Percentiles rank a stretch among this genome's conserved stretches.
Conservation (phyloP, 345 rosid species). For the Pistacia integerrima region DNA sequence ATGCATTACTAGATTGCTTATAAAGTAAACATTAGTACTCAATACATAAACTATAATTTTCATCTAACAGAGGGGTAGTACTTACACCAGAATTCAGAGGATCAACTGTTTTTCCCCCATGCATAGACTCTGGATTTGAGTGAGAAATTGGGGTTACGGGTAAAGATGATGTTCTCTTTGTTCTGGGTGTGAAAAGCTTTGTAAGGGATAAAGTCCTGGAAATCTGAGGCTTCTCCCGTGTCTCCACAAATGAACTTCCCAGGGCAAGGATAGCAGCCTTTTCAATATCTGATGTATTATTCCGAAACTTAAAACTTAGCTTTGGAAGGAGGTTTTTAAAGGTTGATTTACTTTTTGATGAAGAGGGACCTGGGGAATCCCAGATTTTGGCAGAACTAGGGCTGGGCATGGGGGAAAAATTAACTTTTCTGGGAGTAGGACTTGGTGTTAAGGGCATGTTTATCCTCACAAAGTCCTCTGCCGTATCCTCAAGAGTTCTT, state of each 20-base stretch:
- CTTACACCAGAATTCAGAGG: constrained; percentile 48
- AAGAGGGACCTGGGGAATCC: constrained; percentile 38
- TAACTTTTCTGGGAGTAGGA: constrained; percentile 66
- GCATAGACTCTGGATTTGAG: constrained; percentile 93
- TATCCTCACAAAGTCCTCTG: constrained; percentile 41
- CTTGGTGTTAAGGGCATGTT: constrained; percentile 58
- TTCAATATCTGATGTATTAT: constrained; percentile 60
- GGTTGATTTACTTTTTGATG: constrained; percentile 52
- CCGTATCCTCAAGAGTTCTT: constrained; percentile 36
- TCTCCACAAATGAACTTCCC: constrained; percentile 45
- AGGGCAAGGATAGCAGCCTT: constrained; percentile 73
- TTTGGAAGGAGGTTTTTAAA: constrained; percentile 69
- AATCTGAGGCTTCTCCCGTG: constrained; percentile 36
- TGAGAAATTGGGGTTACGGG: constrained; percentile 71
- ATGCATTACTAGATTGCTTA: constrained; percentile 5
- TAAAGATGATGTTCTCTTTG: constrained; percentile 59
- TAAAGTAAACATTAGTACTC: not conserved
- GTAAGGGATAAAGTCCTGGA: constrained; percentile 65
- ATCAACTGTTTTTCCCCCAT: constrained; percentile 55
- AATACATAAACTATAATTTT: not conserved
- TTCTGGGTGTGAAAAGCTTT: constrained; percentile 56
- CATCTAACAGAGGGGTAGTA: constrained; percentile 3
- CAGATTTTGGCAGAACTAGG: constrained; percentile 44
- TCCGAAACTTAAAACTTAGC: constrained; percentile 66
- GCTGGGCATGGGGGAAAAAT: constrained; percentile 79